Percentiles rank a stretch among this genome's conserved stretches.
These are phyloP conservation scores for Phytopythium delawarense DNA, from an alignment of 352 stramenopile genomes.

Conservation along the genomic window DNA sequence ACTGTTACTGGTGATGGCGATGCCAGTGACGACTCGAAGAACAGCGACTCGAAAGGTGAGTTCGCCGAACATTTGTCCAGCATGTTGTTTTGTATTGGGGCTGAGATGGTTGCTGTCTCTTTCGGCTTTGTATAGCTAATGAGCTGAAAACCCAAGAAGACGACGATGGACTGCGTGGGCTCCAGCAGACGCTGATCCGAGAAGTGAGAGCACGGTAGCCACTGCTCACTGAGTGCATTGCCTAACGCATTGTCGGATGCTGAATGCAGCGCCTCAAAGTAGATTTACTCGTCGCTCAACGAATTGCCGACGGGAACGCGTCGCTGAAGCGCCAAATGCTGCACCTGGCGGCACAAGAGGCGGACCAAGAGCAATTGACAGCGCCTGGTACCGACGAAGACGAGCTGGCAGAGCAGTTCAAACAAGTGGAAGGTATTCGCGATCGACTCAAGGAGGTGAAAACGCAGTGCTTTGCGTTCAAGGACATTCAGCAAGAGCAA, in stretches of 20 bases:
- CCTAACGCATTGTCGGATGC: not conserved
- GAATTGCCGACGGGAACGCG: slow-evolving; percentile 55
- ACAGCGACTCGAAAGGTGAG: slow-evolving; percentile 9
- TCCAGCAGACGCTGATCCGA: slow-evolving; percentile 56
- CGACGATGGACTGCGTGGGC: slow-evolving; percentile 28
- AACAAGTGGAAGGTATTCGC: slow-evolving; percentile 39
- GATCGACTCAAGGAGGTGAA: slow-evolving; percentile 63
- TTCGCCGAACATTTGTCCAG: not conserved
- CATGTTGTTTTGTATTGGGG: not conserved
- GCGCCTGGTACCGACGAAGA: slow-evolving; percentile 21
- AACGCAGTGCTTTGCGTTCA: slow-evolving; percentile 64
- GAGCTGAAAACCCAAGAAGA: not conserved
- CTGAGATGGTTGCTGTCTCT: not conserved
- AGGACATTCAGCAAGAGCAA: slow-evolving; percentile 37
- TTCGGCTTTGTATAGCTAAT: too few relatives aligned
- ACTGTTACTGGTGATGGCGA: not conserved
- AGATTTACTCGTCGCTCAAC: slow-evolving; percentile 67
- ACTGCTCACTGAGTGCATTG: not conserved
- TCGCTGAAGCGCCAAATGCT: slow-evolving; percentile 65
- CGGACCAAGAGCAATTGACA: slow-evolving; percentile 16
- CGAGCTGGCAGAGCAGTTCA: slow-evolving; percentile 42
- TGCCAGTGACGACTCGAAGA: not conserved
- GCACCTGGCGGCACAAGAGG: slow-evolving; percentile 37
- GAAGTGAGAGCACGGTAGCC: slow-evolving; percentile 28
- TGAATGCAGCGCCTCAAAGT: slow-evolving; percentile 57